Percentiles rank a stretch among this genome's conserved stretches.
phyloP scores from a whole-genome alignment of 164 flowering plant species.

The Platanus orientalis region DNA sequence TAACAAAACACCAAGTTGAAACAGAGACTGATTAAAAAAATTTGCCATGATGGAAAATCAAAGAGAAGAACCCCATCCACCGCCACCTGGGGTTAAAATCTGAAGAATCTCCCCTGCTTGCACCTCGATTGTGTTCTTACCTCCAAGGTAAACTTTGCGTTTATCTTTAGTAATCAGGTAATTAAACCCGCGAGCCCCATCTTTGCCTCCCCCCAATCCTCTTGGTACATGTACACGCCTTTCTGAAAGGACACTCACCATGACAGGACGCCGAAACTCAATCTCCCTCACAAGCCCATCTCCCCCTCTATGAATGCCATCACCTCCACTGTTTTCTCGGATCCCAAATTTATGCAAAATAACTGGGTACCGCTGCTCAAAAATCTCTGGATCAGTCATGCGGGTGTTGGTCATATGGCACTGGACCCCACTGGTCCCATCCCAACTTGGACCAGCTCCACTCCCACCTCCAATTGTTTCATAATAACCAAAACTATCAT shows the following conservation, averaged over 20 bases:
- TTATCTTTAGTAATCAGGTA: conserved; percentile 70
- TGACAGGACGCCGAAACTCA: conserved; percentile 71
- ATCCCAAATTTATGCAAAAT: conserved; percentile 74
- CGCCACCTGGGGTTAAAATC: conserved; percentile 95
- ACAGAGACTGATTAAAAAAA: neutral
- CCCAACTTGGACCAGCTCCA: conserved; percentile 95
- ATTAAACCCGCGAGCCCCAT: conserved; percentile 84
- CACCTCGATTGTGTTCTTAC: conserved; percentile 79
- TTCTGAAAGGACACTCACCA: conserved; percentile 94
- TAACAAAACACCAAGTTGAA: neutral
- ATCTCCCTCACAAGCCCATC: conserved; percentile 94
- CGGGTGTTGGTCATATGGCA: conserved; percentile 99
- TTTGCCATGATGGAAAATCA: conserved; percentile 6
- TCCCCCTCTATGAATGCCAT: conserved; percentile 78
- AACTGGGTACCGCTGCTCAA: conserved; percentile 97
- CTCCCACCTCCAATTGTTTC: conserved; percentile 98
- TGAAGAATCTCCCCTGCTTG: conserved; percentile 77
- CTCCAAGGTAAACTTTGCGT: conserved; percentile 72
- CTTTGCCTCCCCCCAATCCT: conserved; percentile 79
- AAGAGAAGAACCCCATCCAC: conserved; percentile 73
- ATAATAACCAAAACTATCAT: conserved; percentile 86
- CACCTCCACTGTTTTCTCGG: conserved; percentile 82
- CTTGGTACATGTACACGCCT: conserved; percentile 93
- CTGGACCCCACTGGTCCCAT: conserved; percentile 94
- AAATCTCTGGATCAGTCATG: conserved; percentile 96